These are phyloP conservation scores for Globisporangium radiosum DNA, from an alignment of 352 stramenopile species.

Conservation along the genomic window DNA sequence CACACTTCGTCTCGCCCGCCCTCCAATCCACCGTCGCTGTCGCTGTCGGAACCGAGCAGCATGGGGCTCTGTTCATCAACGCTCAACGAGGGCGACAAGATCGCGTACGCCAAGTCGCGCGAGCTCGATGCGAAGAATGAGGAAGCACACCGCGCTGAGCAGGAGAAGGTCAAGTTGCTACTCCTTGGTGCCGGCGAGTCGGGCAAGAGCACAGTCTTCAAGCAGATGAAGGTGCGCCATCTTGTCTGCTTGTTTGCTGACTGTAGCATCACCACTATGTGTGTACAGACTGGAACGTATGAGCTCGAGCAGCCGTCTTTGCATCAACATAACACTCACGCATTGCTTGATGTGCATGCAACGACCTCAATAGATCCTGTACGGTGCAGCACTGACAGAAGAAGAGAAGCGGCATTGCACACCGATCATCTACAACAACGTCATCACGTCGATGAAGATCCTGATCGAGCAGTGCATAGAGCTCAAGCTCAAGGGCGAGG, in stretches of 20 bases:
- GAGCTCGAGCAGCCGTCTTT: no score
- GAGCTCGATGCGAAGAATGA: conserved; percentile 79
- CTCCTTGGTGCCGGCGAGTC: conserved; percentile 92
- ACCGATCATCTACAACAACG: conserved; percentile 89
- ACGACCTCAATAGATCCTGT: conserved; percentile 58
- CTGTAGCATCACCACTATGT: background rate
- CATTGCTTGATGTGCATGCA: background rate
- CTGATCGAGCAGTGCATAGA: conserved; percentile 83
- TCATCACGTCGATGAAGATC: conserved; percentile 89
- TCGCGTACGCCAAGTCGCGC: conserved; percentile 58
- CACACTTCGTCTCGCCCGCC: no score
- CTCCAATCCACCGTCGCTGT: background rate
- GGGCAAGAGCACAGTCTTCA: conserved; percentile 94
- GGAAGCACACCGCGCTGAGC: conserved; percentile 66
- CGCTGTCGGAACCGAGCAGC: background rate
- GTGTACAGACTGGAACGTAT: background rate
- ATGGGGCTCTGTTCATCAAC: conserved; percentile 71
- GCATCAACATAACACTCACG: no score
- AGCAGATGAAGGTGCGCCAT: conserved; percentile 83
- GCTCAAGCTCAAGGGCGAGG: conserved; percentile 76
- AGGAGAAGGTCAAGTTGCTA: conserved; percentile 95
- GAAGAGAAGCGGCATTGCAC: conserved; percentile 85
- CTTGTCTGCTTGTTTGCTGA: background rate
- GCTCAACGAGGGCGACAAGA: conserved; percentile 50
- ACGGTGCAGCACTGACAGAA: conserved; percentile 73